Base-by-base conservation (phyloP, 257 asterid species). In the Linaria vulgaris region DNA sequence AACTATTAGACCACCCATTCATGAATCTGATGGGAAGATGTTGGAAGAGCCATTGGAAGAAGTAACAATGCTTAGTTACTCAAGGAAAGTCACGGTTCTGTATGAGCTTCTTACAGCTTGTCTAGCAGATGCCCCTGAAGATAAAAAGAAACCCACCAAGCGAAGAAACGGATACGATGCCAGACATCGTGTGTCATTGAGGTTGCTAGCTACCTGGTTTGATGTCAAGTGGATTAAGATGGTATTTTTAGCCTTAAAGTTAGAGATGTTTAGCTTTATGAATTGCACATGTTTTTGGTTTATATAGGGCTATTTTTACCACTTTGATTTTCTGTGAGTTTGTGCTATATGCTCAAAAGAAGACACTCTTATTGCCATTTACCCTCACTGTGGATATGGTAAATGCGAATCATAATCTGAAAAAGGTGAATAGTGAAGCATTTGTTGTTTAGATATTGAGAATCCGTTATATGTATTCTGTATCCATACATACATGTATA, bases 51-150 rank as follows among this genome's bases (percentile, higher is more conserved):
- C 85, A 25, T 62, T 73, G 75, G 86, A 82, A 74, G 96, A 85
- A 72, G 77, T 85, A 27, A 69, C 66, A 37, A 64, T 73, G 79
- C 85, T 87, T 74, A 73, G 79, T 63, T 79, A 83, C 80, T 58
- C 81, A 17, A 82, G 88, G 83, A 88, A 88, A 81, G 68, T 85
- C 60, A 60, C 75, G 53, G 91, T 91, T 74, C 82, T 91, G 3
- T 84, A 85, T 25, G 94, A 91, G 76, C 89, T 91, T 79, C 80
- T 88, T 49, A 73, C 96, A 34, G 97, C 95, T 65, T 91, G 97
- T 80, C 80, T 90, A 53, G 86, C 94, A 50, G 67, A 81, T 74
- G 23, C 62, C 63, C 81, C 82, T 57, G 89, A 72, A 74, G 85
- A 78, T 56, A 47, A 60, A 56, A 78, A 85, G 70, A 78, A 72